Evolutionary conservation across 495 filamentous ascomycete species (phyloP).

Genomic region (Penicillium chermesinum): DNA sequence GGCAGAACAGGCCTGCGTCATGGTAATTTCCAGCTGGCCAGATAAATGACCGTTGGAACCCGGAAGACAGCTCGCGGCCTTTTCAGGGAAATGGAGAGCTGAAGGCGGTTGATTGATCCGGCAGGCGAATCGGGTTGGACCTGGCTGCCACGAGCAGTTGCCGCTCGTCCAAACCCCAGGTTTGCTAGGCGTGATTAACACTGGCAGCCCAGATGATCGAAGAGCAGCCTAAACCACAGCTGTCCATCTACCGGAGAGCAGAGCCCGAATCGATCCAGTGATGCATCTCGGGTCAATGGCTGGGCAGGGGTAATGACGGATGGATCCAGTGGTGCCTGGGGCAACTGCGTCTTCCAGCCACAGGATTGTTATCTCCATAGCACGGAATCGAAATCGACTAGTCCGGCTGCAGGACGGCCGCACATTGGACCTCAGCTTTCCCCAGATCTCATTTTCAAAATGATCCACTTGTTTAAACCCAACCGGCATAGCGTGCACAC

Average conservation of each 20-base stretch:
- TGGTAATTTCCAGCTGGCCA: conserved; percentile 5
- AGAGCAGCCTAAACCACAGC: too few relatives aligned
- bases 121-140: conserved; percentile 3
- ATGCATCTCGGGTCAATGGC: neutral
- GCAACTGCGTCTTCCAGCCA: conserved; percentile 13
- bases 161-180: conserved; percentile 1
- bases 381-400: conserved; percentile 9
- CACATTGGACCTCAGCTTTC: conserved; percentile 14
- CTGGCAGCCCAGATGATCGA: too few relatives aligned
- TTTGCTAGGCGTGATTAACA: neutral
- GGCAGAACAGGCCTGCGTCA: conserved; percentile 9
- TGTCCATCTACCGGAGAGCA: too few relatives aligned
- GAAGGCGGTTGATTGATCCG: neutral
- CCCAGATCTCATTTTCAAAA: conserved; percentile 16
- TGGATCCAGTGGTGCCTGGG: conserved; percentile 8
- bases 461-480: conserved; percentile 18
- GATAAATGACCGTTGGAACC: neutral
- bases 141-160: neutral
- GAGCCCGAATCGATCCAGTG: neutral
- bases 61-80: neutral
- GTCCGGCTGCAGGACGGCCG: conserved; percentile 13
- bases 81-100: neutral
- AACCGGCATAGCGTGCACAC: conserved; percentile 16
- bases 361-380: conserved; percentile 15
- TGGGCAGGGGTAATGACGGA: neutral